These are phyloP conservation scores for Fistulinella prunicolor DNA, from an alignment of 768 basidiomycete species.

Conservation along the genomic window DNA sequence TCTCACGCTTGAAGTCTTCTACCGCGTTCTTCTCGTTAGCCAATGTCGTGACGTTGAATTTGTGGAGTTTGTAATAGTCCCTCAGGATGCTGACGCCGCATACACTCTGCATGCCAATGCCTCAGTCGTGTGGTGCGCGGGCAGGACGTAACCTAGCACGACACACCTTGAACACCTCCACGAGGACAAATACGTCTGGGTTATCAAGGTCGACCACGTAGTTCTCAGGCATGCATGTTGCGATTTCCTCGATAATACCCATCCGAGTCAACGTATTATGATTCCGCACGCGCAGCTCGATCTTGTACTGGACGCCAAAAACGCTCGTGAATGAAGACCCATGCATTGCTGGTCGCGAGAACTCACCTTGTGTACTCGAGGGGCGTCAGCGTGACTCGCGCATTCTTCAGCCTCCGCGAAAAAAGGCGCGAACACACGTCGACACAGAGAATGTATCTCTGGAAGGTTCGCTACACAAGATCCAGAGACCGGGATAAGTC, in stretches of 20 bases:
- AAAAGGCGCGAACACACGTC: constrained; percentile 49
- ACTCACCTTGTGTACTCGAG: constrained; percentile 45
- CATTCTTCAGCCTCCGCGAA: constrained; percentile 42
- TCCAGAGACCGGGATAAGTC: constrained; percentile 67
- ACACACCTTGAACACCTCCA: constrained; percentile 80
- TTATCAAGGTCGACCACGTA: constrained; percentile 66
- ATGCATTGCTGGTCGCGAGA: neutral
- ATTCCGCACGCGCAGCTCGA: constrained; percentile 72
- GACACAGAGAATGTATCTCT: constrained; percentile 66
- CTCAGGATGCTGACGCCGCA: constrained; percentile 74
- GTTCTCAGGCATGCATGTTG: constrained; percentile 63
- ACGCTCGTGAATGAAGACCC: neutral
- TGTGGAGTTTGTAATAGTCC: constrained; percentile 67
- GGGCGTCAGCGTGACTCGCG: neutral
- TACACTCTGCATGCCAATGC: constrained; percentile 48
- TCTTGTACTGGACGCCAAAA: constrained; percentile 61
- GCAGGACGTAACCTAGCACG: neutral
- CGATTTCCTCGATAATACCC: constrained; percentile 63
- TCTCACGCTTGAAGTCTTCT: constrained; percentile 31
- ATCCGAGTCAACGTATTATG: constrained; percentile 66
- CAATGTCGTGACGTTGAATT: constrained; percentile 78
- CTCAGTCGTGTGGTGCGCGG: neutral
- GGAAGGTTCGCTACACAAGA: constrained; percentile 65
- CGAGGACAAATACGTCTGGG: constrained; percentile 71
- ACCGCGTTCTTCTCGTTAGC: constrained; percentile 48